Evolutionary conservation across 176 grass and related monocot genomes (phyloP).

Genomic region (Leersia perrieri): DNA sequence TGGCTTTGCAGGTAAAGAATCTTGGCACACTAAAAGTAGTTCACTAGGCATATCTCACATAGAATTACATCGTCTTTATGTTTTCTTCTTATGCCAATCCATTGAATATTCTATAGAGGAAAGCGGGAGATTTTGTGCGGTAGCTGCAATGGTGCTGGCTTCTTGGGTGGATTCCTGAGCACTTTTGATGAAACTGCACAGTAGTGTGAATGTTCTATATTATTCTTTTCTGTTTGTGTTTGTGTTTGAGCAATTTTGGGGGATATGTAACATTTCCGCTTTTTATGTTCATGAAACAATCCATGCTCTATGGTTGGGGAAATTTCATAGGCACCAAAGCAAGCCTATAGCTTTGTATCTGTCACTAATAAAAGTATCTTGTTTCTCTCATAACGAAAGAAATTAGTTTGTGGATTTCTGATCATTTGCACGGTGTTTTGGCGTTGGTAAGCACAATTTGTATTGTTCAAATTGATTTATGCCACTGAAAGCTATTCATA

Average conservation of each 20-base stretch:
- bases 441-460: not conserved
- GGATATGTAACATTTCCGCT: not conserved
- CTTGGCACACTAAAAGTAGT: not conserved
- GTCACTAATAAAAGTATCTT: not conserved
- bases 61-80: not conserved
- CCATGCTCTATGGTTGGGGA: not conserved
- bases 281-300: not conserved
- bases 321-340: constrained; percentile 11
- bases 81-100: not conserved
- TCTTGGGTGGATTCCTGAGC: constrained; percentile 86
- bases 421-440: not conserved
- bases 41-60: not conserved
- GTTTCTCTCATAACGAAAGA: not conserved
- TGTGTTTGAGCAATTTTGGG: constrained; percentile 20
- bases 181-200: constrained; percentile 58
- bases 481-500: not conserved
- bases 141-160: constrained; percentile 89
- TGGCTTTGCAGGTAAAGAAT: constrained; percentile 95
- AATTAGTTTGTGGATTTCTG: not conserved
- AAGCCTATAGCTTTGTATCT: constrained; percentile 1
- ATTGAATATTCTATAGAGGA: constrained; percentile 41
- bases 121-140: constrained; percentile 90
- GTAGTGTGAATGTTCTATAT: constrained; percentile 13
- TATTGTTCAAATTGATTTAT: not conserved
- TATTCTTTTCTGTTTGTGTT: not conserved